Base-by-base conservation (phyloP, 2,329 filamentous ascomycete species). In the Cryphonectria naterciae region DNA sequence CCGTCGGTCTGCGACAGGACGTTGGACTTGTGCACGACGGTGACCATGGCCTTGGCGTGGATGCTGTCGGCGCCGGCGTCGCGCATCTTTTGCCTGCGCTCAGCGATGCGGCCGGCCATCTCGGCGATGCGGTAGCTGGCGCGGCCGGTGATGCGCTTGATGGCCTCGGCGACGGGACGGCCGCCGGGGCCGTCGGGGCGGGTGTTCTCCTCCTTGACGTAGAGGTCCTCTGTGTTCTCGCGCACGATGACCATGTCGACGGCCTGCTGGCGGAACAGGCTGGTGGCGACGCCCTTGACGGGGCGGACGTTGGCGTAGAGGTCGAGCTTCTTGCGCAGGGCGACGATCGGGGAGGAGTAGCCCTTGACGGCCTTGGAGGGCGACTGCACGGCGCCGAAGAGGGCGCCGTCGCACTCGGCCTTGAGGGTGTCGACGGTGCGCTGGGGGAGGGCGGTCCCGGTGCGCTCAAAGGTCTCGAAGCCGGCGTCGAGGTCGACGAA, bases 1-100 rank as follows among this genome's bases (percentile, higher is more conserved):
- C 96, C 96, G 82, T 99, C 96, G 22, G 96, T 98, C 82, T 98
- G 95, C 60, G 92, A 94, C 39, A 99, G 88, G 32, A 99, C 96
- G 83, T 99, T 99, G 81, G 92, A 95, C 87, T 99, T 99, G 88
- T 99, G 96, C 65, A 96, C 98, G 81, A 99, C 94, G 72, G 96
- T 99, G 72, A 99, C 95, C 77, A 95, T 87, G 39, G 94, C 90
- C 61, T 84, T 79, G 67, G 83, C 82, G 83, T 94, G 92, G 74
- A 92, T 90, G 80, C 87, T 89, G 17, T 83, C 80, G 41, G 89
- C 78, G 63, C 85, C 84, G 13, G 83, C 81, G 54, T 90, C 87
- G 73, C 95, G 90, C 77, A 97, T 90, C 79, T 92, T 91, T 80
- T 97, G 93, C 75, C 96, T 88, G 68, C 94, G 90, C 73, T 97